Conservation (phyloP, 2,329 filamentous ascomycete genomes). For the Cladosporium sp. region DNA sequence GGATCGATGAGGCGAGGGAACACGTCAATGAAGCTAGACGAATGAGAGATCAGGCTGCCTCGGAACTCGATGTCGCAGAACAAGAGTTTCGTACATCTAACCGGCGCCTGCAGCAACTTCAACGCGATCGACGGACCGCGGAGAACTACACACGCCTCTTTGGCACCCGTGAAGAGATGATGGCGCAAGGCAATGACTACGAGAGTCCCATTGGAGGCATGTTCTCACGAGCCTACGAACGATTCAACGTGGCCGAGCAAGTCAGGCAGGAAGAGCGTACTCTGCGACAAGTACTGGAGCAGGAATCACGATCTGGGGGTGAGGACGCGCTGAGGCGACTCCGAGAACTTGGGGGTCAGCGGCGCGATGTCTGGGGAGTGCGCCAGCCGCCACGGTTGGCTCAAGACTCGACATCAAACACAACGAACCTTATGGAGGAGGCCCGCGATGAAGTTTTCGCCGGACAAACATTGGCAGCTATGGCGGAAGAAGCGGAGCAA, state of each 20-base stretch:
- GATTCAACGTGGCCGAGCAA: constrained; percentile 39
- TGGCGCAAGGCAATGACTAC: constrained; percentile 41
- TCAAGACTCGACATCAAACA: constrained; percentile 8
- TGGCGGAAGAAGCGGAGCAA: background rate
- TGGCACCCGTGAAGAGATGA: constrained; percentile 42
- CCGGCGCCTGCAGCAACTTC: constrained; percentile 27
- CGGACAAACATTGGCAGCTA: constrained; percentile 1
- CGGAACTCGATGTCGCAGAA: constrained; percentile 29
- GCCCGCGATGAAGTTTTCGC: constrained; percentile 12
- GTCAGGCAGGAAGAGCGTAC: constrained; percentile 29
- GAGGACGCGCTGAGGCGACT: constrained; percentile 17
- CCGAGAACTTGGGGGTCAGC: constrained; percentile 17
- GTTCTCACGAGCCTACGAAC: constrained; percentile 40
- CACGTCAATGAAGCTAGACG: constrained; percentile 28
- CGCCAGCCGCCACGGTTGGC: constrained; percentile 13
- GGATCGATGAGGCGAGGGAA: constrained; percentile 26
- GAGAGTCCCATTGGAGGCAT: constrained; percentile 43
- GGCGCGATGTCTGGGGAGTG: constrained; percentile 29
- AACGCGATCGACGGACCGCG: constrained; percentile 29
- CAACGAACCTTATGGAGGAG: constrained; percentile 10
- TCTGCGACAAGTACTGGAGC: constrained; percentile 26
- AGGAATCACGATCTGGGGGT: constrained; percentile 22
- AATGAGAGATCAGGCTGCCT: constrained; percentile 28
- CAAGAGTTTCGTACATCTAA: constrained; percentile 27
- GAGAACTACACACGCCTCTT: constrained; percentile 39